Conservation (phyloP, 2,329 filamentous ascomycete genomes). For the Colletotrichum sp. region DNA sequence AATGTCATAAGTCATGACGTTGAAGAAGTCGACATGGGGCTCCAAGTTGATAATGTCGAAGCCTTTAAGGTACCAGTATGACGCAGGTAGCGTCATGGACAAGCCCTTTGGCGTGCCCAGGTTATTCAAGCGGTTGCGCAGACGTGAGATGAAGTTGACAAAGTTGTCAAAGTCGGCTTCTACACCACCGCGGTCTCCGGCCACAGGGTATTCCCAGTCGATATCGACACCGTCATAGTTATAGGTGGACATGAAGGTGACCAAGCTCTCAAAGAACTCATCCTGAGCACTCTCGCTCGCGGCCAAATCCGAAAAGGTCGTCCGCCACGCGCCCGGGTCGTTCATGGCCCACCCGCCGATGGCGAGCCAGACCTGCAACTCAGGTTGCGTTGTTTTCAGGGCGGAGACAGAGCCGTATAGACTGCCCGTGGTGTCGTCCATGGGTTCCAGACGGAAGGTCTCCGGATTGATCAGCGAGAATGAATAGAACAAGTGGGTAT, state of each 20-base stretch:
- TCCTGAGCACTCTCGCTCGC: neutral
- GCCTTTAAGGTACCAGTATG: slow-evolving; percentile 16
- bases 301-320: slow-evolving; percentile 28
- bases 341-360: slow-evolving; percentile 48
- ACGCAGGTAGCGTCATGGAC: slow-evolving; percentile 2
- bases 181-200: slow-evolving; percentile 18
- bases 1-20: slow-evolving; percentile 24
- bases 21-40: slow-evolving; percentile 30
- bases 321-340: slow-evolving; percentile 33
- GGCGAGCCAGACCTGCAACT: slow-evolving; percentile 40
- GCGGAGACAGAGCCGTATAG: neutral
- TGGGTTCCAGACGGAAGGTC: slow-evolving; percentile 28
- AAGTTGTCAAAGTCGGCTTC: slow-evolving; percentile 20
- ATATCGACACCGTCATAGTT: slow-evolving; percentile 31
- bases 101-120: neutral
- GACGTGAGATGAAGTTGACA: neutral
- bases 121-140: neutral
- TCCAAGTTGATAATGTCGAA: slow-evolving; percentile 6
- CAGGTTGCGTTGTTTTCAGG: slow-evolving; percentile 32
- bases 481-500: slow-evolving; percentile 30
- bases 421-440: neutral
- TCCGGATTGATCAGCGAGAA: slow-evolving; percentile 36
- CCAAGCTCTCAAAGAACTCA: slow-evolving; percentile 25
- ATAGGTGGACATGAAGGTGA: slow-evolving; percentile 24
- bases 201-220: slow-evolving; percentile 28